Base-by-base conservation (phyloP, 306 rosid species). In the Fragaria ananassa region DNA sequence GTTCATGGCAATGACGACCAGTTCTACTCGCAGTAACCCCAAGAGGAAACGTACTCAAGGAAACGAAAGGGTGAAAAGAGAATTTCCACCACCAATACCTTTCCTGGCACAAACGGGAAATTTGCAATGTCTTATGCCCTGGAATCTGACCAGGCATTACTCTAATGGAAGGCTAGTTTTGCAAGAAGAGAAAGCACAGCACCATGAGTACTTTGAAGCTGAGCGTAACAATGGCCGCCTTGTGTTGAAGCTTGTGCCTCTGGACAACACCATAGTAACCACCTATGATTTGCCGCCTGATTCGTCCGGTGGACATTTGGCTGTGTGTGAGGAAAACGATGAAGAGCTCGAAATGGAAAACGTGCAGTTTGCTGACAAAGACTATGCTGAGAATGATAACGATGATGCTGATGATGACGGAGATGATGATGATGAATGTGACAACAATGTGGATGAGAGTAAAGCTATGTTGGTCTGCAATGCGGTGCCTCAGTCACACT, bases 21-120 rank as follows among this genome's bases (percentile, higher is more conserved):
- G 14, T 13, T n/a, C 8, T 1, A 4, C 9, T 49, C 17, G 15
- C 2, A 41, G 12, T n/a, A n/a, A 21, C 12, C 61, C 61, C 4
- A 54, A 54, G 51, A 13, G 21, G 42, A 60, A 60, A 68, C 44
- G 0, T 72, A 54, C 19, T 17, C 51, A 3, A 29, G 6, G n/a
- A 41, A 19, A 46, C 8, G 56, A 42, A 14, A 15, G 15, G 42
- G 51, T 53, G n/a, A 75, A 18, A 82, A 70, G 63, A 47, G 57
- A 86, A 68, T 78, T 76, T 61, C 98, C 97, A 0, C 91, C 88
- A 0, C 87, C 91, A 9, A 77, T 93, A 53, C 71, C 86, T 0
- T 18, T 80, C 50, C 21, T 87, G 25, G 73, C 78, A 19, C 77
- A 68, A 18, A 44, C 81, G 1, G 81, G 86, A 49, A 76, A 75